Evolutionary conservation across 1,139 yeast genomes (phyloP), one percentile per base, ranked within the genome.

Genomic region (Protomyces macrosporus): DNA sequence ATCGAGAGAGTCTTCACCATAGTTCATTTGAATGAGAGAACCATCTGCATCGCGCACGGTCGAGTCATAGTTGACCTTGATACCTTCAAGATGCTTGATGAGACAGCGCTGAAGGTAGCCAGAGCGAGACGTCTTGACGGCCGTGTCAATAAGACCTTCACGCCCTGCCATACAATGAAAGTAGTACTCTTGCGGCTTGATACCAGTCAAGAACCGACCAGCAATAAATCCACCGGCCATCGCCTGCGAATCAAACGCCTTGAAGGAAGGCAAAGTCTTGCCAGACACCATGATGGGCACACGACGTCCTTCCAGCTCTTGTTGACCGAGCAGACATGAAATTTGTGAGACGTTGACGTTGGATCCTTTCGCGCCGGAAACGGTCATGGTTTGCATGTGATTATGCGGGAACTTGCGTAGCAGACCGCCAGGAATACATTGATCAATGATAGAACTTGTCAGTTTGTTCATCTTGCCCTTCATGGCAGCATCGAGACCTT

Each of bases 131-230:
- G 99, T 95, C 78, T 95, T 95, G 70, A 95, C 98, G 64, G 99
- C 98, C 66, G 99, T 95, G 82, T 95, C 99, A 79, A 95, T 95
- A 74, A 95, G 84, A 78, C 99, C 99, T 82, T 95, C 99, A 81
- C 99, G 87, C 76, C 99, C 99, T 66, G 99, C 99, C 99, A 95
- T 95, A 82, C 98, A 93, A 80, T 95, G 99, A 93, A 95, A 95
- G 74, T 91, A 95, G 77, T 95, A 95, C 76, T 95, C 99, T 78
- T 95, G 99, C n/a, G 98, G 98, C 75, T 90, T 85, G 70, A 95
- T 88, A 76, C 98, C 98, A 48, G 98, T 90, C 76, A 90, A 93
- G 85, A 95, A 95, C 72, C 99, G 88, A 68, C 96, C 95, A 74
- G 93, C 89, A 74, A 95, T 90, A 75, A 90, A 95, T 65, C 99